phyloP scores from a whole-genome alignment of 208 protist species.

The Trypanosoma avium region DNA sequence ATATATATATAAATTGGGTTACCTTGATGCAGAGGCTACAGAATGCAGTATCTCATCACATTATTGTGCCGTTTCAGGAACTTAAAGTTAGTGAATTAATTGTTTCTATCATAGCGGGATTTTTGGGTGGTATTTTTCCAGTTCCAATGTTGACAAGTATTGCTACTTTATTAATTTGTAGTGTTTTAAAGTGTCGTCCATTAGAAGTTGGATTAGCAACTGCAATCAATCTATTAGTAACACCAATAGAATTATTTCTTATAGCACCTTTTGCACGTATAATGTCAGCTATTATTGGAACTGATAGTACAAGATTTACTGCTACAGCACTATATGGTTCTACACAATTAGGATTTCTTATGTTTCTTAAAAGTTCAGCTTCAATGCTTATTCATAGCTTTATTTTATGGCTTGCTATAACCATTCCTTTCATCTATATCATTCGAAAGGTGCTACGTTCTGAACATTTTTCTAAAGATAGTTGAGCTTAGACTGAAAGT shows the following conservation, averaged over 20 bases:
- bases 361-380: slow-evolving; percentile 30
- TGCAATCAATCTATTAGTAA: slow-evolving; percentile 41
- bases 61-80: slow-evolving; percentile 31
- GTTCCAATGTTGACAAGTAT: slow-evolving; percentile 48
- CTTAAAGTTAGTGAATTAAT: slow-evolving; percentile 27
- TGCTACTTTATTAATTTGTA: slow-evolving; percentile 26
- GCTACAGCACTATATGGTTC: slow-evolving; percentile 21
- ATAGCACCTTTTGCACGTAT: slow-evolving; percentile 36
- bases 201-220: slow-evolving; percentile 36
- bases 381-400: slow-evolving; percentile 37
- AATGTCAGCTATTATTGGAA: slow-evolving; percentile 9
- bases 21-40: slow-evolving; percentile 1
- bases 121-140: slow-evolving; percentile 57
- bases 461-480: too few relatives aligned
- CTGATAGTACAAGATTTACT: slow-evolving; percentile 33
- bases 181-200: slow-evolving; percentile 15
- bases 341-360: slow-evolving; percentile 19
- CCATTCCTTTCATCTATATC: slow-evolving; percentile 4
- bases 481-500: too few relatives aligned
- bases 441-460: not conserved
- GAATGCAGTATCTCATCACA: not conserved
- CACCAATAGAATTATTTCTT: slow-evolving; percentile 45
- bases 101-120: slow-evolving; percentile 31
- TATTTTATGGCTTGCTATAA: slow-evolving; percentile 32
- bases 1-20: not conserved